Conservation (phyloP, 768 basidiomycete species). For the Tulasnella sp. region DNA sequence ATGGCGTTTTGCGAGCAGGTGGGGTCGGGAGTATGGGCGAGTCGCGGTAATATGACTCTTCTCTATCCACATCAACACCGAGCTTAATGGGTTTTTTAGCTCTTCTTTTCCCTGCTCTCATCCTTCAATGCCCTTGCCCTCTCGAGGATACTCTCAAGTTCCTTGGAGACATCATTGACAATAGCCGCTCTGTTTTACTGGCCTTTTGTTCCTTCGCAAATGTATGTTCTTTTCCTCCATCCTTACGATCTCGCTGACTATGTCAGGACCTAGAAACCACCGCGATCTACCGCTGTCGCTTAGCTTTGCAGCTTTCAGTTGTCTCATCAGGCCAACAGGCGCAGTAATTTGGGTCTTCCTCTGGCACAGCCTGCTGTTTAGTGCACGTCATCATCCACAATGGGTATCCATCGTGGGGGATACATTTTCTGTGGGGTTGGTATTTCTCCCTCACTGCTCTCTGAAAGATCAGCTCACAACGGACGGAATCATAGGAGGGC, state of each 20-base stretch:
- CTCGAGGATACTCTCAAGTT: conserved; percentile 85
- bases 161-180: conserved; percentile 79
- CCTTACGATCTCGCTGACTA: background rate
- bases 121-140: conserved; percentile 80
- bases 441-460: background rate
- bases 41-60: conserved; percentile 48
- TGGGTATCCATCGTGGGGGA: background rate
- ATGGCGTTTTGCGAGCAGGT: conserved; percentile 44
- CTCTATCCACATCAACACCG: background rate
- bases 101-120: conserved; percentile 70
- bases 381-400: background rate
- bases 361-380: conserved; percentile 40
- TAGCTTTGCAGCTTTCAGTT: conserved; percentile 61
- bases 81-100: conserved; percentile 35
- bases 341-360: conserved; percentile 76
- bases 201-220: conserved; percentile 28
- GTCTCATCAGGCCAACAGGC: conserved; percentile 81
- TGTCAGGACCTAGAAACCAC: no score
- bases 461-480: no score
- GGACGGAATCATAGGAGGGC: background rate
- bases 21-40: conserved; percentile 44
- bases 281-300: conserved; percentile 30
- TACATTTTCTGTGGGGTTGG: conserved; percentile 2
- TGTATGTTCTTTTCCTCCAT: background rate
- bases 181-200: conserved; percentile 67